Evolutionary conservation across 331 rosid species (phyloP).

Genomic region (Stylosanthes scabra): DNA sequence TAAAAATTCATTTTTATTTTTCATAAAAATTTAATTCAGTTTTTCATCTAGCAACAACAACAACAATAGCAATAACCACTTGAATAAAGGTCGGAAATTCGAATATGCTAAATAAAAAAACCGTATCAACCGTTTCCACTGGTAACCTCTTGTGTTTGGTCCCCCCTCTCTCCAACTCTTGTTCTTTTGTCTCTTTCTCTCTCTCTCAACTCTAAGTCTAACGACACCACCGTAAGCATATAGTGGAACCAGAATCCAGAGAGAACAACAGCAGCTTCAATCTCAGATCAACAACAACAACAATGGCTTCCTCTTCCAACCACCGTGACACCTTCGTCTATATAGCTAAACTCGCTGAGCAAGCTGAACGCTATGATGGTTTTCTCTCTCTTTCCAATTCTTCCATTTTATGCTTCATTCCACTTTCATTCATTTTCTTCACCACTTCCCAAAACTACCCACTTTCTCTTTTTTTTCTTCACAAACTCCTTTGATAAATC

Average conservation of each 20-base stretch:
- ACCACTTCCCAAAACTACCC: slow-evolving; percentile 10
- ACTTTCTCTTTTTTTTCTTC: slow-evolving; percentile 11
- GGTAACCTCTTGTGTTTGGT: slow-evolving; percentile 5
- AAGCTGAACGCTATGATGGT: slow-evolving; percentile 78
- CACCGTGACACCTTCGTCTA: slow-evolving; percentile 53
- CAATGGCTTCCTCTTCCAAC: slow-evolving; percentile 52
- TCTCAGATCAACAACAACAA: background rate
- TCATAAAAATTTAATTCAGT: no score
- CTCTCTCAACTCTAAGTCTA: slow-evolving; percentile 10
- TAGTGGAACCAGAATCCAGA: background rate
- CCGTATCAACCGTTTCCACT: background rate
- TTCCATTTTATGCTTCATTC: slow-evolving; percentile 25
- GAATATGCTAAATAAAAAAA: background rate
- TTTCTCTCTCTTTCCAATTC: slow-evolving; percentile 27
- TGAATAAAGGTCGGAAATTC: no score
- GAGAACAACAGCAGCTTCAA: background rate
- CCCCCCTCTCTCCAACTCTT: slow-evolving; percentile 18
- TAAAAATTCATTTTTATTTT: no score
- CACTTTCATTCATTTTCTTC: slow-evolving; percentile 12
- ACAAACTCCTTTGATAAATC: background rate
- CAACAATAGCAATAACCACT: no score
- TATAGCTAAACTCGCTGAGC: slow-evolving; percentile 65
- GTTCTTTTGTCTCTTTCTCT: slow-evolving; percentile 19
- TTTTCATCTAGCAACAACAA: no score
- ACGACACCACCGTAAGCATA: slow-evolving; percentile 10